Evolutionary conservation across 1,284 basidiomycete species (phyloP).

Genomic region (Ustilago hordei): DNA sequence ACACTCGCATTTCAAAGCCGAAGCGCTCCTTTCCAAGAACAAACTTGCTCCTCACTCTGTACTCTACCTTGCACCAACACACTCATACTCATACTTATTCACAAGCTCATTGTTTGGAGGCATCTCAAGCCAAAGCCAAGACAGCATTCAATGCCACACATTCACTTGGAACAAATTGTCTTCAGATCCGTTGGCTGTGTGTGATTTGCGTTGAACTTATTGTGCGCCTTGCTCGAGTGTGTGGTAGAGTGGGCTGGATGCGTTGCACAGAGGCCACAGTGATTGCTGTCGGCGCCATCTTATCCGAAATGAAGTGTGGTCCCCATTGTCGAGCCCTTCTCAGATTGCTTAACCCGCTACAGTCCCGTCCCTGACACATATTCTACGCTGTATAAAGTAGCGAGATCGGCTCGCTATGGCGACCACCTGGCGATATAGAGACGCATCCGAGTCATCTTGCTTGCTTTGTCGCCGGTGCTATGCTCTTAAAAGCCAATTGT

Average conservation of each 20-base stretch:
- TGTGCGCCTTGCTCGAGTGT: background rate
- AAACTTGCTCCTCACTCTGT: background rate
- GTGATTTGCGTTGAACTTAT: background rate
- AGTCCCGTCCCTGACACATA: background rate
- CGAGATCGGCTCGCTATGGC: conserved; percentile 8
- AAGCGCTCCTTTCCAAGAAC: conserved; percentile 27
- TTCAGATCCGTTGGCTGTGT: background rate
- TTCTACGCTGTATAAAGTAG: background rate
- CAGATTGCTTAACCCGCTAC: background rate
- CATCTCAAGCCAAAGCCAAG: background rate
- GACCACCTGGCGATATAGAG: background rate
- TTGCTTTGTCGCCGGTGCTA: background rate
- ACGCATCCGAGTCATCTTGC: conserved; percentile 5
- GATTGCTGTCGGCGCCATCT: background rate
- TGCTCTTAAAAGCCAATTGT: background rate
- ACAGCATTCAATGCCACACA: background rate
- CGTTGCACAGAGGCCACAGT: background rate
- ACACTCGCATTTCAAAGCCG: conserved; percentile 22
- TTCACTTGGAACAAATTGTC: background rate
- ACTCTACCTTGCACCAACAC: background rate
- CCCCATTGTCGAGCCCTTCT: background rate
- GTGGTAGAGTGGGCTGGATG: background rate
- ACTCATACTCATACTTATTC: background rate
- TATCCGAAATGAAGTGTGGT: background rate
- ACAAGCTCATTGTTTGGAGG: conserved; percentile 2